Conservation (phyloP, 805 yeast genomes). For the Teunomyces tritomae region DNA sequence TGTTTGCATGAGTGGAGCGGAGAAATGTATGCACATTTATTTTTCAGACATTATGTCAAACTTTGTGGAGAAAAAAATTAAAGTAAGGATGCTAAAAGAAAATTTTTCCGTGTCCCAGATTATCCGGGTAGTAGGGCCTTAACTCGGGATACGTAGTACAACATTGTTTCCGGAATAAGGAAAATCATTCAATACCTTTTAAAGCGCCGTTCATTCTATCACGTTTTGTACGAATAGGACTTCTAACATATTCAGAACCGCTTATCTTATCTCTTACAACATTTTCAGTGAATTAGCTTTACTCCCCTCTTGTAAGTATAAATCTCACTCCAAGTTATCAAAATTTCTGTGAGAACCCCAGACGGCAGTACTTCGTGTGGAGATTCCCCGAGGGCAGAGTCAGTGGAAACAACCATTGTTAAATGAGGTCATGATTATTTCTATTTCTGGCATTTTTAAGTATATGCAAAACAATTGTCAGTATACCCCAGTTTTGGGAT, state of each 20-base stretch:
- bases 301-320: no score
- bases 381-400: background rate
- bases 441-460: background rate
- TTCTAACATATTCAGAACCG: background rate
- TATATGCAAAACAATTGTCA: background rate
- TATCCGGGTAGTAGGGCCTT: background rate
- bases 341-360: background rate
- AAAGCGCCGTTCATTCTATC: background rate
- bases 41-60: background rate
- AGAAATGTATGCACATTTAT: background rate
- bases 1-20: background rate
- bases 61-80: background rate
- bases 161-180: background rate
- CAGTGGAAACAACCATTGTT: constrained; percentile 1
- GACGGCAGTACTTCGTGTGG: constrained; percentile 3
- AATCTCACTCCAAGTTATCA: background rate
- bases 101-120: background rate
- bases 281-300: no score
- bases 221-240: background rate
- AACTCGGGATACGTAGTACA: background rate
- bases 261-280: no score
- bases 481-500: background rate
- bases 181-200: background rate
- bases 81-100: background rate
- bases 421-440: background rate